phyloP scores from a whole-genome alignment of 495 filamentous ascomycete genomes.

The Trichoderma gamsii region DNA sequence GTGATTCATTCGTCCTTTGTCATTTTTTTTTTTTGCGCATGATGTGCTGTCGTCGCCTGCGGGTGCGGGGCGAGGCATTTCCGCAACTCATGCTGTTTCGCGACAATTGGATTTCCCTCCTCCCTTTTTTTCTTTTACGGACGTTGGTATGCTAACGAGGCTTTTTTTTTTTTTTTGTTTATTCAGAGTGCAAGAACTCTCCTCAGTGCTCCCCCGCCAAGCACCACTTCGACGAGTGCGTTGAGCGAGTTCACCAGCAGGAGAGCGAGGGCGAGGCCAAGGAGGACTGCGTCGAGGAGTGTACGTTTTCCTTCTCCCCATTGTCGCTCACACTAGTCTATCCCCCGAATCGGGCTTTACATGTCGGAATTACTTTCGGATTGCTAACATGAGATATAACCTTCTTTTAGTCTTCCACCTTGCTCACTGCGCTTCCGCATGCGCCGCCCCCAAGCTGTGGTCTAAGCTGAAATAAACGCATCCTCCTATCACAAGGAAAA shows the following conservation, averaged over 20 bases:
- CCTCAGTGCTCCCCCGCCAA: constrained; percentile 78
- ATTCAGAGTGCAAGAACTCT: constrained; percentile 77
- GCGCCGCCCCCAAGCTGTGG: constrained; percentile 95
- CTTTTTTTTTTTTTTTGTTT: too few relatives aligned
- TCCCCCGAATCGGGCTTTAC: not conserved
- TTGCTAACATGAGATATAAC: not conserved
- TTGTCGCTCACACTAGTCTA: too few relatives aligned
- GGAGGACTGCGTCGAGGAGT: constrained; percentile 99
- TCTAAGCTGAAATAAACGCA: constrained; percentile 71
- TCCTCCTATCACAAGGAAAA: not conserved
- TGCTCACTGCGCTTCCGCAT: constrained; percentile 82
- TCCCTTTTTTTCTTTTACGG: constrained; percentile 5
- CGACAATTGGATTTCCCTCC: not conserved
- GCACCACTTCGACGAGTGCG: constrained; percentile 97
- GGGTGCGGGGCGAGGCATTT: constrained; percentile 15
- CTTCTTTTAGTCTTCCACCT: constrained; percentile 83
- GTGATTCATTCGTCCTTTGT: constrained; percentile 31
- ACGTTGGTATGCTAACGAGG: not conserved
- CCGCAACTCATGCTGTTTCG: not conserved
- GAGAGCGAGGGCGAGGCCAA: constrained; percentile 50
- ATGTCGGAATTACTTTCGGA: not conserved
- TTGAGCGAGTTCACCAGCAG: constrained; percentile 76
- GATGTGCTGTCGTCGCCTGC: not conserved
- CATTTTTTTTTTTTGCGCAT: constrained; percentile 3
- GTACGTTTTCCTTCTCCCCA: constrained; percentile 51